Evolutionary conservation across 2,329 filamentous ascomycete species (phyloP).

Genomic region (Diplodia scrobiculata): DNA sequence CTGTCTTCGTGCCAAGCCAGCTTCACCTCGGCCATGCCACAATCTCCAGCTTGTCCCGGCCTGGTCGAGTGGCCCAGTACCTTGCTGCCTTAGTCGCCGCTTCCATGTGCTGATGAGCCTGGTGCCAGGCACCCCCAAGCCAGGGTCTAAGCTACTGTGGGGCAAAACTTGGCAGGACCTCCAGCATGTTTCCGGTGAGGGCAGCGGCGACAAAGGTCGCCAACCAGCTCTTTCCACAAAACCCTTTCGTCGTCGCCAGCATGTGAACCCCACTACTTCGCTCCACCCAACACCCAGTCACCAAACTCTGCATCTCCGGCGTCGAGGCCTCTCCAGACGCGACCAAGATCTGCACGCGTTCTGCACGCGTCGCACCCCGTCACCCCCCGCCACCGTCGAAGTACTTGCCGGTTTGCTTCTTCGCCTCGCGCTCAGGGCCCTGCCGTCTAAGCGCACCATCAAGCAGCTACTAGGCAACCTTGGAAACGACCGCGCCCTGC

Average conservation of each 20-base stretch:
- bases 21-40: slow-evolving; percentile 11
- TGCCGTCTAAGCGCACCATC: background rate
- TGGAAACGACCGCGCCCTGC: background rate
- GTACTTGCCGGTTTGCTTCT: background rate
- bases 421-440: background rate
- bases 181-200: slow-evolving; percentile 6
- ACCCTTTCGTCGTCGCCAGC: background rate
- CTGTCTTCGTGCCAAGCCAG: slow-evolving; percentile 23
- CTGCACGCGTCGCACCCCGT: slow-evolving; percentile 3
- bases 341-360: background rate
- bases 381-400: background rate
- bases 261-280: slow-evolving; percentile 7
- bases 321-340: background rate
- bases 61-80: background rate
- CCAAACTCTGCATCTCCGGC: background rate
- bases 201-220: slow-evolving; percentile 15
- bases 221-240: background rate
- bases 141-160: slow-evolving; percentile 24
- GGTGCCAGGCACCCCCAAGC: background rate
- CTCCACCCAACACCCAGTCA: background rate
- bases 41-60: background rate
- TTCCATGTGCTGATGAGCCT: background rate
- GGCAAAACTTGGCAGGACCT: background rate
- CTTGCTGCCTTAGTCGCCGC: background rate
- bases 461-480: slow-evolving; percentile 2